Conservation (phyloP, 2,329 filamentous ascomycete species). For the Neoscytalidium dimidiatum region DNA sequence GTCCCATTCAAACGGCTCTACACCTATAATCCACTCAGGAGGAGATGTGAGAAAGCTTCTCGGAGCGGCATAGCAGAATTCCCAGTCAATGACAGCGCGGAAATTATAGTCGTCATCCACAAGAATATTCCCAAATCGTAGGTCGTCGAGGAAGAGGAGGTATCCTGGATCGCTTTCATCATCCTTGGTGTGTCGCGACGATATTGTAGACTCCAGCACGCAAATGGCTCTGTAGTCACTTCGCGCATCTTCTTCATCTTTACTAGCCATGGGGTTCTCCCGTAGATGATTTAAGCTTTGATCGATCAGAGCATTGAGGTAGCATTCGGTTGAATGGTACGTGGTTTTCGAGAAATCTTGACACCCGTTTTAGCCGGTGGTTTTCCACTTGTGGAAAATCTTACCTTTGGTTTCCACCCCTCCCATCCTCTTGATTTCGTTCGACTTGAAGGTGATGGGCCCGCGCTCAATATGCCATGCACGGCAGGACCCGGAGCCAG, state of each 20-base stretch:
- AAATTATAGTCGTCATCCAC: slow-evolving; percentile 36
- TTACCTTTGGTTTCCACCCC: too few relatives aligned
- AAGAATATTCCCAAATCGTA: slow-evolving; percentile 42
- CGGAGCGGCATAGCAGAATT: slow-evolving; percentile 44
- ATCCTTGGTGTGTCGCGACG: background rate
- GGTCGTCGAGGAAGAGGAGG: slow-evolving; percentile 40
- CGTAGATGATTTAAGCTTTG: too few relatives aligned
- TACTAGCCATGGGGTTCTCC: too few relatives aligned
- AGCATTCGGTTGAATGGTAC: too few relatives aligned
- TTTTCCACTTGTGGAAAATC: too few relatives aligned
- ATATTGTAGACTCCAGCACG: background rate
- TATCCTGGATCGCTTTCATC: background rate
- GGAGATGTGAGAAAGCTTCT: slow-evolving; percentile 37
- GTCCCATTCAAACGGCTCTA: background rate
- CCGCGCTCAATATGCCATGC: too few relatives aligned
- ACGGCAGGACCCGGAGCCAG: slow-evolving; percentile 28
- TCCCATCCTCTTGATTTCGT: too few relatives aligned
- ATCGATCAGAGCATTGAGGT: too few relatives aligned
- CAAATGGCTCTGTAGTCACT: background rate
- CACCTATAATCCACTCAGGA: slow-evolving; percentile 40
- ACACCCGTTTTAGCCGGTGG: too few relatives aligned
- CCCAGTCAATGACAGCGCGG: slow-evolving; percentile 40
- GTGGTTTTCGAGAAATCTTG: too few relatives aligned
- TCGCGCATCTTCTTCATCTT: background rate
- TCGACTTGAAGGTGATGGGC: too few relatives aligned